phyloP scores from a whole-genome alignment of 2,329 filamentous ascomycete genomes.

The Fusarium zealandicum region DNA sequence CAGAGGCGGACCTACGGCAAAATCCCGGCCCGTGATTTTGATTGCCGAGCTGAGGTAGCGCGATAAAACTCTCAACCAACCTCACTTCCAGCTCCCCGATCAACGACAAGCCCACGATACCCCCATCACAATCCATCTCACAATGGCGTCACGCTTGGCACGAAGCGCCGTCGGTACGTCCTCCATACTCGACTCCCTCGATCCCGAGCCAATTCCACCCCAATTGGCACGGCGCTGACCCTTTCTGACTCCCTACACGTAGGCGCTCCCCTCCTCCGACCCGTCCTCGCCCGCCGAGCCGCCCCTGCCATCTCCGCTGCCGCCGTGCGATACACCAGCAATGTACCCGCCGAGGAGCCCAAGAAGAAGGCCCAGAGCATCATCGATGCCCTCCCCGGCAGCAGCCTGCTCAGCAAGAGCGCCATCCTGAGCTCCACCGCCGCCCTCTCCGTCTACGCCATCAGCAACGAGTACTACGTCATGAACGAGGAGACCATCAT shows the following conservation, averaged over 20 bases:
- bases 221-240: conserved; percentile 43
- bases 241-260: conserved; percentile 38
- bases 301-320: conserved; percentile 77
- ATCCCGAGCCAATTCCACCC: conserved; percentile 18
- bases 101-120: conserved; percentile 55
- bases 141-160: conserved; percentile 98
- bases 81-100: conserved; percentile 54
- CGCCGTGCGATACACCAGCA: conserved; percentile 74
- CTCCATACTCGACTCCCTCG: conserved; percentile 15
- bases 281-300: conserved; percentile 76
- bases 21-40: conserved; percentile 49
- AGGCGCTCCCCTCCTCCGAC: conserved; percentile 93
- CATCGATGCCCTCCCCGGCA: conserved; percentile 91
- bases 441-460: conserved; percentile 89
- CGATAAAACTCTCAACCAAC: conserved; percentile 58
- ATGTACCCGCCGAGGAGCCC: conserved; percentile 84
- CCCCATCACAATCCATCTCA: conserved; percentile 67
- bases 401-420: conserved; percentile 91
- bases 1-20: conserved; percentile 32
- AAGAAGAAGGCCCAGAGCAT: conserved; percentile 97
- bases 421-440: conserved; percentile 94
- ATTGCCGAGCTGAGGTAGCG: conserved; percentile 51
- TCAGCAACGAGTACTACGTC: conserved; percentile 99
- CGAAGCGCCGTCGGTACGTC: conserved; percentile 92
- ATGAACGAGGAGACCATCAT: conserved; percentile 99